Base-by-base conservation (phyloP, 2,329 filamentous ascomycete species). In the Apiospora malaysiana region DNA sequence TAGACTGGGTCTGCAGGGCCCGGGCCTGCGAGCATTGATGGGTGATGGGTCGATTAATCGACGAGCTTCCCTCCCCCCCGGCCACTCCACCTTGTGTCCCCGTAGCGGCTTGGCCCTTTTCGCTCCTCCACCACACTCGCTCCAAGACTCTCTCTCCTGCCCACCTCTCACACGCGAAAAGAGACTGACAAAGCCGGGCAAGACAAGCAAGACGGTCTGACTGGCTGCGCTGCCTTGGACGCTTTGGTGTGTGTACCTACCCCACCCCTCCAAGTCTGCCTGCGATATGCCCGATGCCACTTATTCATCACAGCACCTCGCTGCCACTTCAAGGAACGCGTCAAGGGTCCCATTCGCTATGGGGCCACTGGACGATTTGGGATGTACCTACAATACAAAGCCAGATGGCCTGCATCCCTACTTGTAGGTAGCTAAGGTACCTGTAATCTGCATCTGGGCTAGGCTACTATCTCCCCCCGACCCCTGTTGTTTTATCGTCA, bases 281-380 rank as follows among this genome's bases (percentile, higher is more conserved):
- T 63, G 56, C 56, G 56, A 63, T 63, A 63, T 63, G 56, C 56
- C 56, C 27, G 27, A 63, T 63, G 56, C 56, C 32, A 40, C 56
- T 40, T 40, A 40, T 63, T 63, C 56, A 40, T 63, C 56, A 63
- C 56, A 63, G 56, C 56, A 40, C 21, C 32, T n/a, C n/a, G 32
- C 32, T 3, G 6, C 32, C 6, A 32, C 32, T 32, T 32, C 6
- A 63, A 45, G 12, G 27, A 40, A 63, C 32, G 56, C 56, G 56
- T 40, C 56, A 63, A 40, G 56, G 56, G 56, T 63, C 27, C 56
- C 56, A 63, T 63, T 40, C 27, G 32, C 40, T 63, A 40, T n/a
- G 56, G 56, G 40, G 27, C 18, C 56, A 10, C 21, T 63, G 27
- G 56, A 37, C 32, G 4, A 14, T n/a, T 63, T 40, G 32, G 56